phyloP scores from a whole-genome alignment of 139 green algal species.

The Volvox reticuliferus region DNA sequence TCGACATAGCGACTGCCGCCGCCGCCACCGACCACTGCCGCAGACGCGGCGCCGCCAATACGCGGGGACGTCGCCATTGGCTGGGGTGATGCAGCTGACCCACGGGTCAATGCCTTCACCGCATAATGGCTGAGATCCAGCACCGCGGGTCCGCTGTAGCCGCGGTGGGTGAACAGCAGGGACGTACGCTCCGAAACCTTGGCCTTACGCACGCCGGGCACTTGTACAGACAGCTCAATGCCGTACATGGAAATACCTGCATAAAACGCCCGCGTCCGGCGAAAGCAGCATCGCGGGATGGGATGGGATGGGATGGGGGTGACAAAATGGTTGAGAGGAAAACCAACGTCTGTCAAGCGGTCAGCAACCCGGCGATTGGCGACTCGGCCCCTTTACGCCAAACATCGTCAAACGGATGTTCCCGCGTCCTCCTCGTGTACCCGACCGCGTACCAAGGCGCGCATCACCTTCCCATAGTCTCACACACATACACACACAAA shows the following conservation, averaged over 20 bases:
- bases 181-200: slow-evolving; percentile 66
- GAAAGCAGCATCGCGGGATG: too few species aligned
- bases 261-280: neutral
- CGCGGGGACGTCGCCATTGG: neutral
- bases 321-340: too few species aligned
- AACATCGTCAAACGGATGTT: too few species aligned
- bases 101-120: slow-evolving; percentile 62
- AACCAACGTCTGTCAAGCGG: too few species aligned
- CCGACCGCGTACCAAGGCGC: too few species aligned
- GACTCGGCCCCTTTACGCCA: too few species aligned
- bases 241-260: slow-evolving; percentile 70
- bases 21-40: neutral
- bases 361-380: too few species aligned
- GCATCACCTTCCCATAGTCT: too few species aligned
- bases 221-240: slow-evolving; percentile 52
- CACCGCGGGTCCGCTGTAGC: slow-evolving; percentile 84
- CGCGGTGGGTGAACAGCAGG: slow-evolving; percentile 92
- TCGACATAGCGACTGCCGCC: neutral
- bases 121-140: slow-evolving; percentile 87
- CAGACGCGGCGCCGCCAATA: neutral
- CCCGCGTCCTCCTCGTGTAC: too few species aligned
- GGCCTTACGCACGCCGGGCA: slow-evolving; percentile 55
- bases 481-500: slow-evolving; percentile 1
- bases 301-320: too few species aligned
- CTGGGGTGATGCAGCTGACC: neutral